These are phyloP conservation scores for Eucalyptus marginata DNA, from an alignment of 345 rosid species.

Conservation along the genomic window DNA sequence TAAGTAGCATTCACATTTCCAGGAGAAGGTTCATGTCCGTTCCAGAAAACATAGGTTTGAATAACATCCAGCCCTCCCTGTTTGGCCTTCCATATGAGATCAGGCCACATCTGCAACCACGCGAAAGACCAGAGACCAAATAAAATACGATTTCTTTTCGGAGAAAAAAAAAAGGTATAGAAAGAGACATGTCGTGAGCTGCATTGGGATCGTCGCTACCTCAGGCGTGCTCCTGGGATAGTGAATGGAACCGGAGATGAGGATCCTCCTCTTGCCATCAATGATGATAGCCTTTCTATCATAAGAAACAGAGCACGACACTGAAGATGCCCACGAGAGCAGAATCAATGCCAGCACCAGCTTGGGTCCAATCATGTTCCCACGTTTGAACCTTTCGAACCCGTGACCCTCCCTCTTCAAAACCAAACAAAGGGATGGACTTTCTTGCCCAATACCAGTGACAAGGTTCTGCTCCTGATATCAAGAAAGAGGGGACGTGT, in stretches of 20 bases:
- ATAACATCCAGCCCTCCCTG: constrained; percentile 33
- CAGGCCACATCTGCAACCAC: constrained; percentile 10
- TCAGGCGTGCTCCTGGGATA: constrained; percentile 91
- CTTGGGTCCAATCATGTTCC: not conserved
- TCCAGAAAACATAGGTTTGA: constrained; percentile 41
- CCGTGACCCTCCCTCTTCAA: not conserved
- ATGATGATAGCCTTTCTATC: constrained; percentile 45
- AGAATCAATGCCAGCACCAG: not conserved
- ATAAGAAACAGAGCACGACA: not conserved
- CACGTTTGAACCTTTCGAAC: not conserved
- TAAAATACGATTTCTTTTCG: not conserved
- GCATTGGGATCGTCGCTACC: not conserved
- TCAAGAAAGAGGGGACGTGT: not conserved
- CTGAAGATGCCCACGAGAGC: not conserved
- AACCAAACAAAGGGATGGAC: not conserved
- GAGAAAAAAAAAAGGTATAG: too few species aligned
- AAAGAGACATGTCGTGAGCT: not conserved
- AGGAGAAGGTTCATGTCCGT: constrained; percentile 16
- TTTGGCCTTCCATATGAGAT: constrained; percentile 5
- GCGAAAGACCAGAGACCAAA: not conserved
- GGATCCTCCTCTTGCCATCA: constrained; percentile 72
- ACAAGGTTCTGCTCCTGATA: not conserved
- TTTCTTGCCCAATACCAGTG: not conserved
- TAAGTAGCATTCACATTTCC: not conserved
- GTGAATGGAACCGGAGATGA: constrained; percentile 91